Base-by-base conservation (phyloP, 208 protist species). In the Acanthamoeba quina region DNA sequence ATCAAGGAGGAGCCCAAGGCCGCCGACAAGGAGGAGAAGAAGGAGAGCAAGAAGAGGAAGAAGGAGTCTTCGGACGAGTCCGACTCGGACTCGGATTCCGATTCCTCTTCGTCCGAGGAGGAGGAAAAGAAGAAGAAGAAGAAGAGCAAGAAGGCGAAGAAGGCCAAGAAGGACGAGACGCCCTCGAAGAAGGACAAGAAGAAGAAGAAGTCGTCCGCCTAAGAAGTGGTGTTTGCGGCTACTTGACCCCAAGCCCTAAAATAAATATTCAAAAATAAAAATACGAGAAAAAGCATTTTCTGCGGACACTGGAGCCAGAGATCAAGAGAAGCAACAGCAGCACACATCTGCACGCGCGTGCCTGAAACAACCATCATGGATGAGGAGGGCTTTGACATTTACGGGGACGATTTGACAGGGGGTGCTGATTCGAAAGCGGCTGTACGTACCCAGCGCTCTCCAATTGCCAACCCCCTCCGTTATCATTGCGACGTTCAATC, bases 121-220 rank as follows among this genome's bases (percentile, higher is more conserved):
- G 54, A 89, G 6, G 6, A 89, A 44, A 62, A 89, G 24, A 89
- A 89, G 82, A 66, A 66, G 17, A 89, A 89, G 82, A 89, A 89
- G 82, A 66, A 89, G 37, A 54, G 11, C 31, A 66, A 89, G 82
- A 89, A 54, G 37, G 72, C 72, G 9, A 56, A 82, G 72, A 82
- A 82, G 72, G 37, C 10, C 34, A 78, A 47, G 47, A 82, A 82
- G 41, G 26, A 47, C 21, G n/a, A 47, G 41, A 78, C 9, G 34
- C 17, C 34, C 19, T 10, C 72, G 13, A 37, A 56, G 26, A 82
- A 82, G 72, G 17, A 47, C 70, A 21, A 37, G 37, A 89, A 44
- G n/a, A 68, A 66, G 37, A 66, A 66, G 37, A 66, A 89, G 10
- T 6, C 4, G 58, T 10, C 41, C 24, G 54, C 10, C 54, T 19